Conservation (phyloP, 305 asterid species). For the Striga hermonthica region DNA sequence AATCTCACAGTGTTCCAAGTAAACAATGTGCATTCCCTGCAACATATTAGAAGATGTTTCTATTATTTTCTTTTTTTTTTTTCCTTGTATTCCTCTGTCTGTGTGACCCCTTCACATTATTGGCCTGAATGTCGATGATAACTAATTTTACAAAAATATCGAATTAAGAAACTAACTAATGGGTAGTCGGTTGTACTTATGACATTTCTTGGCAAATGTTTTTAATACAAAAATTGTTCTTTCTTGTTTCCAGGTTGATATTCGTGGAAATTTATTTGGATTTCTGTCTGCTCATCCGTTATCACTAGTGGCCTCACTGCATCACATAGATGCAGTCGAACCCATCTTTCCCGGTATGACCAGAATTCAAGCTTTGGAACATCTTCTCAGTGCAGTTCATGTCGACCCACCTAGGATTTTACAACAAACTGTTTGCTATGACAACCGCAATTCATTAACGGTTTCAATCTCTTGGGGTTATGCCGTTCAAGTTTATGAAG, state of each 20-base stretch:
- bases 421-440: constrained; percentile 82
- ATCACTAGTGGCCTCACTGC: constrained; percentile 64
- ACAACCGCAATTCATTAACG: constrained; percentile 44
- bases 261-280: constrained; percentile 71
- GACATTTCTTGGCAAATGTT: constrained; percentile 7
- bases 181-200: constrained; percentile 1
- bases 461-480: constrained; percentile 89
- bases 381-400: constrained; percentile 55
- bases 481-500: constrained; percentile 65
- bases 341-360: constrained; percentile 72
- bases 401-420: constrained; percentile 62
- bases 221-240: background rate
- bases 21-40: no score
- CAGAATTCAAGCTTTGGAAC: constrained; percentile 45
- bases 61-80: no score
- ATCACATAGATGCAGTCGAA: constrained; percentile 76
- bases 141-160: background rate
- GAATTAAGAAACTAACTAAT: background rate
- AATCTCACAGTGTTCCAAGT: no score
- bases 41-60: no score
- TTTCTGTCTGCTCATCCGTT: constrained; percentile 76
- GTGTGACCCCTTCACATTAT: no score
- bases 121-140: no score
- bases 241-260: constrained; percentile 53
- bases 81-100: no score